phyloP scores from a whole-genome alignment of 495 filamentous ascomycete genomes.

The Talaromyces adpressus region DNA sequence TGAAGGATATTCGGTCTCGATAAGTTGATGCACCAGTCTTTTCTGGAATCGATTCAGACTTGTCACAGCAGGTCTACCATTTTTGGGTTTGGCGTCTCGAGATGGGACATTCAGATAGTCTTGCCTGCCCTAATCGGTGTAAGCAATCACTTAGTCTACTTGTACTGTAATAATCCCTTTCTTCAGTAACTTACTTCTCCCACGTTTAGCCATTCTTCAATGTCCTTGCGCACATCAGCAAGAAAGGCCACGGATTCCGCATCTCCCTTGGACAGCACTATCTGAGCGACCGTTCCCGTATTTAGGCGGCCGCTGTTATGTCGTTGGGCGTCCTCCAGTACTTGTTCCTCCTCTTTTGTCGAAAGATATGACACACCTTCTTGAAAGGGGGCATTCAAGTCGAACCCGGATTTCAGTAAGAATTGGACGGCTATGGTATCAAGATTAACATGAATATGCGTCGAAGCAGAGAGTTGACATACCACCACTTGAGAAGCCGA shows the following conservation, averaged over 20 bases:
- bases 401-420: constrained; percentile 53
- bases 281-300: constrained; percentile 22
- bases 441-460: not conserved
- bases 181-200: constrained; percentile 16
- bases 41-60: constrained; percentile 47
- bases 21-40: constrained; percentile 60
- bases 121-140: not conserved
- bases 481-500: constrained; percentile 47
- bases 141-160: not conserved
- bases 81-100: constrained; percentile 4
- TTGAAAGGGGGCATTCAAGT: constrained; percentile 48
- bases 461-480: constrained; percentile 3
- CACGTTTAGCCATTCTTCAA: constrained; percentile 42
- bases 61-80: not conserved
- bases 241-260: constrained; percentile 52
- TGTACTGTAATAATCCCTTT: too few relatives aligned
- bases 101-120: constrained; percentile 27
- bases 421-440: constrained; percentile 50
- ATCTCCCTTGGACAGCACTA: constrained; percentile 26
- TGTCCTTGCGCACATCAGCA: constrained; percentile 32
- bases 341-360: constrained; percentile 49
- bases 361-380: constrained; percentile 66
- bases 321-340: constrained; percentile 20
- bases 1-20: constrained; percentile 55
- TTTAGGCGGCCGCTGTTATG: constrained; percentile 8